Conservation (phyloP, 2,329 filamentous ascomycete species). For the Canariomyces notabilis region DNA sequence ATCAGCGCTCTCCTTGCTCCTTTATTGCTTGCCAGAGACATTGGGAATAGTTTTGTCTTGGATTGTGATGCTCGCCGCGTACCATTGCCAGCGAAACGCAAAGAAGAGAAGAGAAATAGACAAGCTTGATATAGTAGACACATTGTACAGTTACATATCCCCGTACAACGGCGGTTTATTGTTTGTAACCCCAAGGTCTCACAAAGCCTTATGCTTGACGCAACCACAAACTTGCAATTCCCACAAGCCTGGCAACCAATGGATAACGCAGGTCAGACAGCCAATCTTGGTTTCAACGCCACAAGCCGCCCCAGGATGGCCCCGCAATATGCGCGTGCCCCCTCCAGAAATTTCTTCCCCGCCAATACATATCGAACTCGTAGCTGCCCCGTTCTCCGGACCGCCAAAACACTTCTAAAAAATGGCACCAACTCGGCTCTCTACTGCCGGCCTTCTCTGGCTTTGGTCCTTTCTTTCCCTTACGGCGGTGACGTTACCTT, state of each 20-base stretch:
- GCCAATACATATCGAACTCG: conserved; percentile 10
- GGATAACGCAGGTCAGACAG: not conserved
- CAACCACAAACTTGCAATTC: no score
- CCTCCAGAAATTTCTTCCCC: conserved; percentile 21
- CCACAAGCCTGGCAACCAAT: conserved; percentile 6
- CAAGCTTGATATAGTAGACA: no score
- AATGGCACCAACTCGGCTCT: conserved; percentile 10
- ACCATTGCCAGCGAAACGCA: no score
- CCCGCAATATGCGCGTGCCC: conserved; percentile 12
- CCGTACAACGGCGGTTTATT: no score
- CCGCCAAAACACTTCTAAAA: conserved; percentile 9
- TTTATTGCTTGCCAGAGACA: no score
- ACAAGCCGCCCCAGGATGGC: not conserved
- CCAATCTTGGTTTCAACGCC: conserved; percentile 4
- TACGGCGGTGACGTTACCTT: conserved; percentile 12
- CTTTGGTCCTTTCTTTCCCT: conserved; percentile 11
- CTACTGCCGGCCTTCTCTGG: conserved; percentile 2
- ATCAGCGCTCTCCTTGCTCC: no score
- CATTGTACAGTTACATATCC: no score
- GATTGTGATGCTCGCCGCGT: no score
- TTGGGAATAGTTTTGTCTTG: no score
- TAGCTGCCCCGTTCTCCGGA: conserved; percentile 7
- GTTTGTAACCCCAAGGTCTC: no score
- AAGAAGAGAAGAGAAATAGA: no score
- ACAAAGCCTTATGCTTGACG: no score